Evolutionary conservation across 352 stramenopile species (phyloP), one percentile per base, ranked within the genome.

Genomic region (Halophytophthora batemanensis): DNA sequence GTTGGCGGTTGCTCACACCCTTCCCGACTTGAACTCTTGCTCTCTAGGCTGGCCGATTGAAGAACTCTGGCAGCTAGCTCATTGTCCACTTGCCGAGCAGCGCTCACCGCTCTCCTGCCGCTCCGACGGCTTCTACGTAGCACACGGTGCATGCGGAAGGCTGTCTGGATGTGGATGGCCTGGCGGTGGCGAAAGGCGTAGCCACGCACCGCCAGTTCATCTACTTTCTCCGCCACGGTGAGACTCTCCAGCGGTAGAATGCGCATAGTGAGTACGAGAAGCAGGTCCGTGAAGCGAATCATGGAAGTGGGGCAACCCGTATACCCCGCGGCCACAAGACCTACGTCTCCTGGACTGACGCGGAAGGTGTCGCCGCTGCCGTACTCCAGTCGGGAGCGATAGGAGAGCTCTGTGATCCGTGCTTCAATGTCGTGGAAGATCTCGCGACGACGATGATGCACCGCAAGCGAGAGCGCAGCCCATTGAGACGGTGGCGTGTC

Each of bases 151-250:
- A 83, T 87, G 14, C 74, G 64, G 37, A 87, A 93, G 1, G 53
- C 34, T 2, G 77, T 72, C 45, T 93, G 82, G 33, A 93, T 81
- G 19, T 63, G 67, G 31, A 93, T 60, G 2, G 76, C 69, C 5
- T 71, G 70, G 10, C 73, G 71, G 46, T 90, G 76, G 6, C 77
- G 77, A 15, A 75, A 75, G 8, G 86, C 77, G 42, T 90, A 90
- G 6, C 75, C 70, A 19, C 78, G 74, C 18, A 90, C 78, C 0
- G 80, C 79, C 1, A 93, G 57, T 39, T 93, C 82, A 38, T 91
- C 77, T 6, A 93, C 82, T 68, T 93, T 93, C 40, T 91, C 82
- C 40, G 86, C 73, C 1, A 93, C 79, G 1, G 82, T 89, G 23
- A 90, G 55, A 33, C 80, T 80, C 12, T 89, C 80, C 6, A 87